Percentiles rank a stretch among this genome's conserved stretches.
Conservation (phyloP, 306 rosid species). For the Dalbergia oliveri region DNA sequence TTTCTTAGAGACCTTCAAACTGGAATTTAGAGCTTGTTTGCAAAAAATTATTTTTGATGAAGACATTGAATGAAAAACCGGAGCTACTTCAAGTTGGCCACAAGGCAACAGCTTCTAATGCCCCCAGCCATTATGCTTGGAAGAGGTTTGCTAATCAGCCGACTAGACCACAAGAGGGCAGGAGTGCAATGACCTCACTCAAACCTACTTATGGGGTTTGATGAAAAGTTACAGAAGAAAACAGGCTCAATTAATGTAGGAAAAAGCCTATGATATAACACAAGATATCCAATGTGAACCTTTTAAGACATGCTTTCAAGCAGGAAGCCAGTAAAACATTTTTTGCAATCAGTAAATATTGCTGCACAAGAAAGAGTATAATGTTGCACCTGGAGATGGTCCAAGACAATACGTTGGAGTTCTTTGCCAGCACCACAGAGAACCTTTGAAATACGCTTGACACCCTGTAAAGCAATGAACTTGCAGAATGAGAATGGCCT, state of each 20-base stretch:
- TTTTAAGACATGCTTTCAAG: slow-evolving; percentile 34
- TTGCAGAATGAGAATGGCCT: slow-evolving; percentile 48
- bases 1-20: not conserved
- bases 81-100: slow-evolving; percentile 22
- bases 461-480: slow-evolving; percentile 67
- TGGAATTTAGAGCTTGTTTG: slow-evolving; percentile 4
- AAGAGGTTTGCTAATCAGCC: slow-evolving; percentile 17
- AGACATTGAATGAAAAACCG: slow-evolving; percentile 9
- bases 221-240: slow-evolving; percentile 14
- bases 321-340: not conserved
- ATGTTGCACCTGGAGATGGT: slow-evolving; percentile 89
- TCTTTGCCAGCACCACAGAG: slow-evolving; percentile 91
- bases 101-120: slow-evolving; percentile 28
- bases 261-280: slow-evolving; percentile 6
- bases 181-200: slow-evolving; percentile 26
- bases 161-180: slow-evolving; percentile 20
- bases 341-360: slow-evolving; percentile 22
- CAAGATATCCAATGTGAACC: slow-evolving; percentile 10
- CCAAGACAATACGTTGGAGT: slow-evolving; percentile 86
- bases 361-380: slow-evolving; percentile 33
- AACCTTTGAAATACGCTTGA: slow-evolving; percentile 89
- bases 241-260: not conserved
- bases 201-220: slow-evolving; percentile 15
- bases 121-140: slow-evolving; percentile 22
- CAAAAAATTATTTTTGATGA: not conserved